phyloP scores from a whole-genome alignment of 2,329 filamentous ascomycete species.

The Colletotrichum musae region DNA sequence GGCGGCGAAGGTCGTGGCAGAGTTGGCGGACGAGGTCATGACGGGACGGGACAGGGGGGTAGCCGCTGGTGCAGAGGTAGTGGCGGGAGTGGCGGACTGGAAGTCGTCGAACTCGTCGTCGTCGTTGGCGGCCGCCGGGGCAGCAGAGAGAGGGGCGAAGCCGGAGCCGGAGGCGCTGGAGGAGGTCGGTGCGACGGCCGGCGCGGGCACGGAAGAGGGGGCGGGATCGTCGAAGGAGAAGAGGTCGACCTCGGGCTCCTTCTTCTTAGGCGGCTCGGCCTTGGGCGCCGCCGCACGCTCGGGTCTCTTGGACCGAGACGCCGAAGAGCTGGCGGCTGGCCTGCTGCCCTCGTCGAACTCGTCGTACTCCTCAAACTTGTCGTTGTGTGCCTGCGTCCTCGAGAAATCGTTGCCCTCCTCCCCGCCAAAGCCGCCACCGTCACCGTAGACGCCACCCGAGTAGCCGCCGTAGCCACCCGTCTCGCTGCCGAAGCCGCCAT shows the following conservation, averaged over 20 bases:
- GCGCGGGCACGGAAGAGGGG: conserved; percentile 61
- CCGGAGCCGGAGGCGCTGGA: conserved; percentile 61
- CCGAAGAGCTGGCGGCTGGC: conserved; percentile 62
- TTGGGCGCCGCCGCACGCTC: conserved; percentile 69
- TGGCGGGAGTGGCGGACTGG: conserved; percentile 79
- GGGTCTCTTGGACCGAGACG: conserved; percentile 64
- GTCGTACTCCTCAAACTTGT: conserved; percentile 96
- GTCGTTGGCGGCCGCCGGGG: conserved; percentile 54
- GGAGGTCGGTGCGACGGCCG: conserved; percentile 58
- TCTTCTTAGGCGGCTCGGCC: conserved; percentile 81
- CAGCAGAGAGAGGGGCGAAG: conserved; percentile 60
- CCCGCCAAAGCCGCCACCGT: conserved; percentile 93
- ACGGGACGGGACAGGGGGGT: conserved; percentile 63
- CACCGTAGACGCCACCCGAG: conserved; percentile 88
- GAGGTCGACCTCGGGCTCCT: conserved; percentile 91
- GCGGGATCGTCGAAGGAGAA: conserved; percentile 91
- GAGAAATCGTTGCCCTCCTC: conserved; percentile 73
- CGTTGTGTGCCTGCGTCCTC: conserved; percentile 63
- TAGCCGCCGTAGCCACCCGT: conserved; percentile 77
- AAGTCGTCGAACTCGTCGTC: conserved; percentile 98
- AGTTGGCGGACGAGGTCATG: conserved; percentile 67
- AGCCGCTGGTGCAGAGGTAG: conserved; percentile 64
- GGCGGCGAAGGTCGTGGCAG: conserved; percentile 79
- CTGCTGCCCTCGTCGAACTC: conserved; percentile 86
- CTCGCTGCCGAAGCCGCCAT: conserved; percentile 94